Evolutionary conservation across 805 yeast genomes (phyloP), one percentile per base, ranked within the genome.

Genomic region (Candida broadrunensis): DNA sequence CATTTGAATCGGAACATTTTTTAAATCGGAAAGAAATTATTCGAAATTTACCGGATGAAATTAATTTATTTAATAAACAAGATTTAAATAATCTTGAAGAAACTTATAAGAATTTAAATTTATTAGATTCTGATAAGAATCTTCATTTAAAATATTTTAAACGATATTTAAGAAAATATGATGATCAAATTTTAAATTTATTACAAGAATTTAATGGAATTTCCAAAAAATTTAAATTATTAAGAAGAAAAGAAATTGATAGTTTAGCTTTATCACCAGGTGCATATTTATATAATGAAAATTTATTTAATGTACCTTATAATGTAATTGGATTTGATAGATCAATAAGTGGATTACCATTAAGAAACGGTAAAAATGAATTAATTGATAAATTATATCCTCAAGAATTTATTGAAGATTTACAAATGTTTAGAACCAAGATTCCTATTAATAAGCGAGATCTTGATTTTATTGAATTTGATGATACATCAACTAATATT

Each of bases 281-380:
- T 24, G 60, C 61, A 18, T 61, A 61, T 37, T 46, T 64, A 15
- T 56, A 55, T 27, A 53, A 58, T 32, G 55, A 58, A 14, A 60
- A 61, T 37, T 39, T 60, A 6, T 58, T 57, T 36, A 52, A 51
- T n/a, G 49, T 53, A 26, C 65, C 66, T 9, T 67, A 67, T 46
- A 67, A 69, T 48, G 72, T 68, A 7, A 51, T 66, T 3, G 75
- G 75, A 4, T 67, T 67, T 47, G 75, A 70, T 49, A 52, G 63
- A 36, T 54, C 64, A 19, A 47, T 67, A 23, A 52, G 62, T 20
- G 75, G 75, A 2, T 51, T 66, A 21, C 75, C 75, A 1, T 44
- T 69, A 23, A 46, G 60, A 16, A 40, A 45, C 7, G 60, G 60
- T 7, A 54, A 56, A 33, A 56, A 56, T 25, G 56, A 53, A 13